These are phyloP conservation scores for Phaeosphaeriaceae sp. DNA, from an alignment of 2,329 filamentous ascomycete species.

Conservation along the genomic window DNA sequence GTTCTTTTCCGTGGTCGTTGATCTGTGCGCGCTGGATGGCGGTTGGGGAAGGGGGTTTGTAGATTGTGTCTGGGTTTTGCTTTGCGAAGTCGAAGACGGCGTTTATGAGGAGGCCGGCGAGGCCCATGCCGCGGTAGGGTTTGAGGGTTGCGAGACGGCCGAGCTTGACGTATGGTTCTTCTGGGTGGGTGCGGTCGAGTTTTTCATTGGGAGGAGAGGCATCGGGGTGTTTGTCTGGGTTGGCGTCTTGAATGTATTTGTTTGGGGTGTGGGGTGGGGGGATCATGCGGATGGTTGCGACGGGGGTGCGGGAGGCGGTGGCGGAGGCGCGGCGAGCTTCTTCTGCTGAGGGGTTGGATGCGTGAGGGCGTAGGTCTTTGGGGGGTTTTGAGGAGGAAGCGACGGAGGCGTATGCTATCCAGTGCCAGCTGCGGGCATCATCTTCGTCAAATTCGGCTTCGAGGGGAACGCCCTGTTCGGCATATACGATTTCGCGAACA, in stretches of 20 bases:
- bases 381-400: constrained; percentile 47
- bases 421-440: constrained; percentile 81
- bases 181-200: constrained; percentile 59
- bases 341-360: constrained; percentile 49
- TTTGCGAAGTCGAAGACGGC: constrained; percentile 72
- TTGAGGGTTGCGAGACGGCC: constrained; percentile 75
- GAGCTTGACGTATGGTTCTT: constrained; percentile 82
- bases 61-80: constrained; percentile 60
- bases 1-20: constrained; percentile 50
- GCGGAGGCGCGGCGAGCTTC: constrained; percentile 44
- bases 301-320: constrained; percentile 58
- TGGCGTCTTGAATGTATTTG: constrained; percentile 50
- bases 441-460: constrained; percentile 82
- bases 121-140: constrained; percentile 68
- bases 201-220: constrained; percentile 28
- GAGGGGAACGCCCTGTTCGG: constrained; percentile 62
- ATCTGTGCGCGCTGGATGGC: constrained; percentile 52
- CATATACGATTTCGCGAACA: constrained; percentile 63
- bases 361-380: constrained; percentile 48
- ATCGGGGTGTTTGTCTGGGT: constrained; percentile 37
- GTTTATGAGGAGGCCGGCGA: constrained; percentile 71
- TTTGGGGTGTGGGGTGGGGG: constrained; percentile 79
- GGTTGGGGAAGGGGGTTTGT: constrained; percentile 48
- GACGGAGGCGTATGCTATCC: constrained; percentile 79
- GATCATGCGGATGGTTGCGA: constrained; percentile 80